Evolutionary conservation across 108 stramenopile species (phyloP), one percentile per base, ranked within the genome.

Genomic region (Mediolabrus comicus): DNA sequence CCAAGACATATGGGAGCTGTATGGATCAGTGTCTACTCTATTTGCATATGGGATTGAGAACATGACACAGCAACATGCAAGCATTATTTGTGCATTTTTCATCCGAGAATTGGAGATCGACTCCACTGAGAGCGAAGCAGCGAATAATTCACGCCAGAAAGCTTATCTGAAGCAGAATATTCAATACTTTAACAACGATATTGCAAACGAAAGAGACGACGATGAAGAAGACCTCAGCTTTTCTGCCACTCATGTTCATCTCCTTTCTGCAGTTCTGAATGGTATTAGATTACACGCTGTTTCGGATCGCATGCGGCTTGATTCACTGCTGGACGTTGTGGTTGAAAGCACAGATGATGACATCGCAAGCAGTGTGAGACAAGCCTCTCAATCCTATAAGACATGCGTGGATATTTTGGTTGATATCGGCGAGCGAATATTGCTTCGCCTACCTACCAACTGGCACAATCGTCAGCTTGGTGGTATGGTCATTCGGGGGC

Each of bases 341-440:
- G 24, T 9, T 30, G 26, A 8, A 35, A 39, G 39, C 49, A 67
- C 41, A 41, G 51, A 41, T 56, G 25, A 27, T 13, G 34, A 5
- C 24, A 31, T 7, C 25, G 33, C 59, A n/a, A 29, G 17, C 2
- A 14, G 24, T 13, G 55, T 52, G 8, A 16, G 46, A 26, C 32
- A 41, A 53, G 29, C 41, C 28, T 55, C 59, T 27, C 60, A 67
- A 30, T 82, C 84, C 12, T 84, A 67, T 36, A 27, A 53, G 28
- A 71, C 61, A 31, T 81, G 72, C 31, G 49, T 84, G 6, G 39
- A 76, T 4, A 54, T 77, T 6, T 72, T 86, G 43, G 83, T 86
- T 3, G 72, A 69, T 32, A 71, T 86, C 59, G 85, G 80, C 30
- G 80, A 83, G 34, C 32, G 69, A 9, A 56, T 77, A 13, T 53